Conservation (phyloP, 768 basidiomycete species). For the Hericium coralloides region DNA sequence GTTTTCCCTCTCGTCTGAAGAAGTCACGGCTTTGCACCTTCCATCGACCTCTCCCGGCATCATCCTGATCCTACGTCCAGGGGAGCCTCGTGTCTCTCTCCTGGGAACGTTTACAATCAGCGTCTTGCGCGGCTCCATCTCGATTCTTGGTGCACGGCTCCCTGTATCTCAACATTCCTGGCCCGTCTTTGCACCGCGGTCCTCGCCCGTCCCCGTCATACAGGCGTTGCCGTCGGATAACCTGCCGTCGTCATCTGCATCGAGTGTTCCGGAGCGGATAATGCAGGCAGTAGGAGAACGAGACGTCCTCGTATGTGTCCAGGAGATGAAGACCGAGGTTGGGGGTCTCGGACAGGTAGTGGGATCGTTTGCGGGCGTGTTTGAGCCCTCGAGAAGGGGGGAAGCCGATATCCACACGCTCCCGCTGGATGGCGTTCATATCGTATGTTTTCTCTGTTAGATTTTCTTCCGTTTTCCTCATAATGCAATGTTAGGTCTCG, state of each 20-base stretch:
- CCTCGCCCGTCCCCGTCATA: conserved; percentile 60
- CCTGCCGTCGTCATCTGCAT: conserved; percentile 1
- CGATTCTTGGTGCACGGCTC: conserved; percentile 47
- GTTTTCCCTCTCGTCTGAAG: conserved; percentile 34
- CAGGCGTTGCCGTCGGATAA: conserved; percentile 15
- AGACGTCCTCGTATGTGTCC: conserved; percentile 42
- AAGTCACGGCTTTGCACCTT: conserved; percentile 25
- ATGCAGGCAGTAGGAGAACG: conserved; percentile 3
- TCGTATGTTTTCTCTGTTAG: conserved; percentile 29
- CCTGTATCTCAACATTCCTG: conserved; percentile 32
- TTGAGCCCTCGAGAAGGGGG: conserved; percentile 43
- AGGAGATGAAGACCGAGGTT: conserved; percentile 49
- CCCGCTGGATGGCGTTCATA: conserved; percentile 37
- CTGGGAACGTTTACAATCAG: conserved; percentile 56
- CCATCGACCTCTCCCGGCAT: conserved; percentile 19
- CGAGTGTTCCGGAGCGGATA: conserved; percentile 12
- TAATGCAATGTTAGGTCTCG: conserved; percentile 19
- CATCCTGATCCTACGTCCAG: conserved; percentile 34
- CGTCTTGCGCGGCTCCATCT: conserved; percentile 54
- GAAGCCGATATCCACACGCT: conserved; percentile 26
- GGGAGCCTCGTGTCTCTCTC: conserved; percentile 48
- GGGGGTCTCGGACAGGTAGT: conserved; percentile 60
- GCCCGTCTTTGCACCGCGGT: conserved; percentile 66
- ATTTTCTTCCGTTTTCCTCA: conserved; percentile 6
- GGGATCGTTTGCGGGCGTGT: conserved; percentile 52